A percentile compares a stretch with the other conserved stretches of the same genome.
Conservation (phyloP, 768 basidiomycete genomes). For the Cystobasidium onofrii region DNA sequence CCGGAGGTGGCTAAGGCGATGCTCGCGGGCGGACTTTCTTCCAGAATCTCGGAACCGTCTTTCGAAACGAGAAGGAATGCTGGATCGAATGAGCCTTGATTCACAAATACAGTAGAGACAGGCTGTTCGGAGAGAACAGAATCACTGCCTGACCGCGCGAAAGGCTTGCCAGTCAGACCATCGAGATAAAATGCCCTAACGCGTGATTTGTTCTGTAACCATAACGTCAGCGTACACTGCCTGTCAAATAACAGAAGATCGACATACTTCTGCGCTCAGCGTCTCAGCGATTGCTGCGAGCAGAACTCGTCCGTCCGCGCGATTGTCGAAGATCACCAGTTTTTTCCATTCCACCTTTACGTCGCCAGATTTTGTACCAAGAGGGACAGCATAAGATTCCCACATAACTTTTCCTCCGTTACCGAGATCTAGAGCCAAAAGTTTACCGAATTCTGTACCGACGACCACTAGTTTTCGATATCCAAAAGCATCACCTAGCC, state of each 20-base stretch:
- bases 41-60: background rate
- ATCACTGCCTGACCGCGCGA: background rate
- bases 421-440: constrained; percentile 20
- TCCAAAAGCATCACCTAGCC: constrained; percentile 30
- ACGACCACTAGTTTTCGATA: constrained; percentile 30
- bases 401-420: constrained; percentile 25
- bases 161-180: constrained; percentile 13
- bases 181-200: constrained; percentile 15
- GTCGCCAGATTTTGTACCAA: background rate
- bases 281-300: constrained; percentile 31
- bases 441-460: constrained; percentile 20
- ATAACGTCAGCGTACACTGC: background rate
- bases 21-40: background rate
- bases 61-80: background rate
- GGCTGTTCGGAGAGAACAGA: background rate
- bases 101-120: background rate
- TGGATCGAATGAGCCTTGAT: constrained; percentile 9
- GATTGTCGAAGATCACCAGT: constrained; percentile 8
- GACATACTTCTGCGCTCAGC: background rate
- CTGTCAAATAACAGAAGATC: background rate
- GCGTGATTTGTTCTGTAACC: background rate
- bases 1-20: background rate
- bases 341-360: constrained; percentile 27
- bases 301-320: constrained; percentile 11
- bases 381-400: constrained; percentile 12